These are phyloP conservation scores for Lasiodiplodia sp. DNA, from an alignment of 2,329 filamentous ascomycete species.

Conservation along the genomic window DNA sequence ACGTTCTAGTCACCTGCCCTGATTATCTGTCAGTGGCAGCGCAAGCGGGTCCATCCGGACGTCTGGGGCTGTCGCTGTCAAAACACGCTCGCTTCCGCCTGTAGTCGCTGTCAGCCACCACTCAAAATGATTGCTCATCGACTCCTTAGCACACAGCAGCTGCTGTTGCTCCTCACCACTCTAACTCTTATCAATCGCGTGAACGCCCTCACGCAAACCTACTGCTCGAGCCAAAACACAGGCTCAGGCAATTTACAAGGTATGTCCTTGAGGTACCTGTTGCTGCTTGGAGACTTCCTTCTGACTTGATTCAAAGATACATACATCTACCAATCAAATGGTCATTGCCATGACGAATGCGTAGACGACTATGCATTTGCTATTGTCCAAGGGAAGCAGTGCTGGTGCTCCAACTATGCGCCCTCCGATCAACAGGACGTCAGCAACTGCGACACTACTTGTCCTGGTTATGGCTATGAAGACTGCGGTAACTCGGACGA, in stretches of 20 bases:
- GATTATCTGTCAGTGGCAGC: slow-evolving; percentile 11
- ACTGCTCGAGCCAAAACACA: slow-evolving; percentile 57
- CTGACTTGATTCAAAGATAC: slow-evolving; percentile 38
- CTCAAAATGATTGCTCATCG: slow-evolving; percentile 9
- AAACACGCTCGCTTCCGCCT: slow-evolving; percentile 13
- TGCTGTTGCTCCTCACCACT: slow-evolving; percentile 20
- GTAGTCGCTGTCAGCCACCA: not conserved
- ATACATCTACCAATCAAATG: slow-evolving; percentile 68
- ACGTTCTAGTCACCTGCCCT: slow-evolving; percentile 24
- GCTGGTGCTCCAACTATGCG: slow-evolving; percentile 78
- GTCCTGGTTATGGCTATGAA: slow-evolving; percentile 74
- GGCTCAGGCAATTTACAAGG: slow-evolving; percentile 43
- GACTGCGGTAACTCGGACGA: slow-evolving; percentile 66
- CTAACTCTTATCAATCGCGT: slow-evolving; percentile 6
- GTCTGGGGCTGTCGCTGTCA: slow-evolving; percentile 6
- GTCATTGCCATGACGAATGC: slow-evolving; percentile 71
- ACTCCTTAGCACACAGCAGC: not conserved
- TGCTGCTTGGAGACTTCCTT: not conserved
- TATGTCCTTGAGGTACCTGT: slow-evolving; percentile 34
- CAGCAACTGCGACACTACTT: slow-evolving; percentile 63
- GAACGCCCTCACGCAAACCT: slow-evolving; percentile 41
- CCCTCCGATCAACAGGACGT: slow-evolving; percentile 56
- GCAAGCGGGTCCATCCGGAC: slow-evolving; percentile 9
- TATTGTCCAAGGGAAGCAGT: slow-evolving; percentile 69
- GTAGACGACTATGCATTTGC: slow-evolving; percentile 67